phyloP scores from a whole-genome alignment of 345 rosid species.

The Aquilaria malaccensis region DNA sequence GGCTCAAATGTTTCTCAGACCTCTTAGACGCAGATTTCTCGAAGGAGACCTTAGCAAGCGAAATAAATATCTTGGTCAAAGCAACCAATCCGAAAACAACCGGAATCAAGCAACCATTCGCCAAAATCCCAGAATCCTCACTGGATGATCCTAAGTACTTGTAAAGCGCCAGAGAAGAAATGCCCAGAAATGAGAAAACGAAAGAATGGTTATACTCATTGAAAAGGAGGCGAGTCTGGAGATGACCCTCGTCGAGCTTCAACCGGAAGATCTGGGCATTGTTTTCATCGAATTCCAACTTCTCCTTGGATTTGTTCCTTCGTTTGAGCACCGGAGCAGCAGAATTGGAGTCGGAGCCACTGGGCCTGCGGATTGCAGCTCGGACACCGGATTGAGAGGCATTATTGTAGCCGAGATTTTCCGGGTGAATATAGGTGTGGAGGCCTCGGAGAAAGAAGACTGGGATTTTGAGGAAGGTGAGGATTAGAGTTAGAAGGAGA shows the following conservation, averaged over 20 bases:
- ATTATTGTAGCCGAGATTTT: conserved; percentile 40
- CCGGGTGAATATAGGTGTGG: conserved; percentile 84
- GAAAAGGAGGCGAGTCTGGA: conserved; percentile 63
- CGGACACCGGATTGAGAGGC: conserved; percentile 31
- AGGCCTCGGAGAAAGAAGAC: conserved; percentile 63
- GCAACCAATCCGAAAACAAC: conserved; percentile 39
- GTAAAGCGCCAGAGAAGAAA: conserved; percentile 48
- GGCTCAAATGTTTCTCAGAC: conserved; percentile 64
- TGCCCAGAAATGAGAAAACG: conserved; percentile 30
- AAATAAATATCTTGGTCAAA: conserved; percentile 37
- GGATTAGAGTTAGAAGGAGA: conserved; percentile 35
- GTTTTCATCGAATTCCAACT: conserved; percentile 77
- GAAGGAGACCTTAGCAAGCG: conserved; percentile 46
- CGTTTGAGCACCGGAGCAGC: conserved; percentile 34
- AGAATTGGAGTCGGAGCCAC: conserved; percentile 27
- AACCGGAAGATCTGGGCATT: conserved; percentile 92
- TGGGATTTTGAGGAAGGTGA: conserved; percentile 54
- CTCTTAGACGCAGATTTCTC: conserved; percentile 87
- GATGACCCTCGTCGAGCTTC: conserved; percentile 76
- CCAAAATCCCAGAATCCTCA: conserved; percentile 34
- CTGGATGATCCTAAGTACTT: conserved; percentile 21
- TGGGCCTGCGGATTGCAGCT: conserved; percentile 73
- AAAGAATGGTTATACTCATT: conserved; percentile 45
- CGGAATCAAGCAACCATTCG: conserved; percentile 53
- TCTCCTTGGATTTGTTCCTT: conserved; percentile 62